These are phyloP conservation scores for Pichia sp. DNA, from an alignment of 1,139 yeast genomes.

Conservation along the genomic window DNA sequence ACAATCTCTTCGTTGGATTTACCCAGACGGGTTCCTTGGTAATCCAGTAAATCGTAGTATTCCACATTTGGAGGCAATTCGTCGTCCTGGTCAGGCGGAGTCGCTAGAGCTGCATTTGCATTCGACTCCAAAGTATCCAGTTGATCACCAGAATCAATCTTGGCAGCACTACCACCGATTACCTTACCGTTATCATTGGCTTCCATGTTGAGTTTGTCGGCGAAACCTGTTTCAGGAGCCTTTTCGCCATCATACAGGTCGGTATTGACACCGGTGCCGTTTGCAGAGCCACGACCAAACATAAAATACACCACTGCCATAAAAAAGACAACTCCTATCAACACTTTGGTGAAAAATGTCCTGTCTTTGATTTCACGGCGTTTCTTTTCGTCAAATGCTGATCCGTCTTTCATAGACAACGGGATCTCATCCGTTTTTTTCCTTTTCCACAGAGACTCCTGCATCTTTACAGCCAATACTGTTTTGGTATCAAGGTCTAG, in stretches of 20 bases:
- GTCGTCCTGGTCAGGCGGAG: slow-evolving; percentile 10
- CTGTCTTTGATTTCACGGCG: neutral
- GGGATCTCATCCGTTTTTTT: slow-evolving; percentile 9
- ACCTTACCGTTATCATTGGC: too few species aligned
- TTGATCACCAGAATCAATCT: neutral
- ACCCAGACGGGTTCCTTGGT: slow-evolving; percentile 48
- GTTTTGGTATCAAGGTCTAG: too few species aligned
- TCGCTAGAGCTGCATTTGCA: slow-evolving; percentile 7
- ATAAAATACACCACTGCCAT: too few species aligned
- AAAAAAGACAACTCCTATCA: too few species aligned
- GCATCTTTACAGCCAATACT: too few species aligned
- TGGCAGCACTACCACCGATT: too few species aligned
- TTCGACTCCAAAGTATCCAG: slow-evolving; percentile 1
- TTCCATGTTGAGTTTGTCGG: too few species aligned
- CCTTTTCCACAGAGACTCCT: slow-evolving; percentile 2
- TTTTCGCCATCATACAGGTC: too few species aligned
- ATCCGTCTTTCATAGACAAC: slow-evolving; percentile 1
- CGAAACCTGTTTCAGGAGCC: too few species aligned
- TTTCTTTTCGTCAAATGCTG: neutral
- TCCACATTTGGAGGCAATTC: slow-evolving; percentile 32
- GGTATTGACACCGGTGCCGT: too few species aligned
- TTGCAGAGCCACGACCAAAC: too few species aligned
- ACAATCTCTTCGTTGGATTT: slow-evolving; percentile 54
- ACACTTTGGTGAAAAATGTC: too few species aligned
- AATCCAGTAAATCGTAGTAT: slow-evolving; percentile 52